Evolutionary conservation across 371 early-diverging fungal species (phyloP).

Genomic region (Rhizopus stolonifer): DNA sequence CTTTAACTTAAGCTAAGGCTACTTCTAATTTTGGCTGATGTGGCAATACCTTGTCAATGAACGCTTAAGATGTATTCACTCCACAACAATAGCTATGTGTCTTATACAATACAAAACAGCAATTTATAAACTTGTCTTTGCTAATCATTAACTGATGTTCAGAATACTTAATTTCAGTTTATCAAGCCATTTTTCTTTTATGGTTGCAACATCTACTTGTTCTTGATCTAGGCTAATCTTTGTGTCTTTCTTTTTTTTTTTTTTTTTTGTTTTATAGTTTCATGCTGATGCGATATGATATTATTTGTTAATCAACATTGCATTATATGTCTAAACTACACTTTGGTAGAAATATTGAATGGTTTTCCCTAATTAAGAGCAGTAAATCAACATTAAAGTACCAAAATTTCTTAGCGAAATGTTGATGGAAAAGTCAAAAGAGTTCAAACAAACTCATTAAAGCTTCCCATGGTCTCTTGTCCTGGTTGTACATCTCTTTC

Average conservation of each 20-base stretch:
- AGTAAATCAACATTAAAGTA: too few relatives aligned
- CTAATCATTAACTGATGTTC: too few relatives aligned
- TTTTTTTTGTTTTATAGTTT: slow-evolving; percentile 9
- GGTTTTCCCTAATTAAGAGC: too few relatives aligned
- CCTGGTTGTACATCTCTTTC: slow-evolving; percentile 79
- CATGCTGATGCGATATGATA: slow-evolving; percentile 23
- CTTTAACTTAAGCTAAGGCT: too few relatives aligned
- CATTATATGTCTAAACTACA: slow-evolving; percentile 57
- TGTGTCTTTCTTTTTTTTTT: slow-evolving; percentile 14
- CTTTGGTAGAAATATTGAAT: slow-evolving; percentile 74
- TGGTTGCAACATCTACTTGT: neutral
- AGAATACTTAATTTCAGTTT: too few relatives aligned
- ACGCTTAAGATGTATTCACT: too few relatives aligned
- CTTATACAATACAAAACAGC: too few relatives aligned
- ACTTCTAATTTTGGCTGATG: too few relatives aligned
- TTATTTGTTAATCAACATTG: slow-evolving; percentile 30
- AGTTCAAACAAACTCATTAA: neutral
- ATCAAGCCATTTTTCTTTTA: neutral
- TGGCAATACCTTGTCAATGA: too few relatives aligned
- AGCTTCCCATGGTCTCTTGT: slow-evolving; percentile 86
- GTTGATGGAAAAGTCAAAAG: neutral
- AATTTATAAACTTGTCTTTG: slow-evolving; percentile 1
- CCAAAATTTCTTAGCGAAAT: slow-evolving; percentile 57
- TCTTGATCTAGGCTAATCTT: neutral
- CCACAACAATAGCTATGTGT: too few relatives aligned